phyloP scores from a whole-genome alignment of 345 rosid genomes.

The Jatropha curcas region DNA sequence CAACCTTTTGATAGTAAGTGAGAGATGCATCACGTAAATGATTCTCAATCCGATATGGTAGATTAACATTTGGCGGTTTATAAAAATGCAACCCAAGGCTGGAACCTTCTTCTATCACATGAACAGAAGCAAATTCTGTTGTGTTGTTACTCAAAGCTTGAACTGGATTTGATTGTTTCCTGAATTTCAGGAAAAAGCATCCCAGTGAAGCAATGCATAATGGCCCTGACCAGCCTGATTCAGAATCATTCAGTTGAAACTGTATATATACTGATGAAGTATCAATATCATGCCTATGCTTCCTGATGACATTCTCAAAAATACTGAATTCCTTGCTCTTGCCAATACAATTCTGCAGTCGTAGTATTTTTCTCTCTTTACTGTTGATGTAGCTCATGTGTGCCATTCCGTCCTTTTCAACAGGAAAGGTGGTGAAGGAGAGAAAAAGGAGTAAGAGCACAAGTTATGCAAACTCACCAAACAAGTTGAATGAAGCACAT shows the following conservation, averaged over 20 bases:
- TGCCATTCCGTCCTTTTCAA: slow-evolving; percentile 61
- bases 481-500: not conserved
- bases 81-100: slow-evolving; percentile 71
- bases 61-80: slow-evolving; percentile 62
- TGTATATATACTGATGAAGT: slow-evolving; percentile 56
- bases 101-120: slow-evolving; percentile 83
- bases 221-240: slow-evolving; percentile 86
- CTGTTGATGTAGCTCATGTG: slow-evolving; percentile 50
- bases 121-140: slow-evolving; percentile 69
- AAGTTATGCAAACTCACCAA: slow-evolving; percentile 16
- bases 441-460: slow-evolving; percentile 15
- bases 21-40: slow-evolving; percentile 57
- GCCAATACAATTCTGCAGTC: slow-evolving; percentile 52
- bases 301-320: slow-evolving; percentile 80
- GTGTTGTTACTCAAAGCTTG: slow-evolving; percentile 26
- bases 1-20: slow-evolving; percentile 89
- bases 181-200: slow-evolving; percentile 77
- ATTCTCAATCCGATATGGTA: slow-evolving; percentile 92
- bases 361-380: slow-evolving; percentile 51
- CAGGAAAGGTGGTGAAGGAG: not conserved
- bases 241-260: slow-evolving; percentile 59
- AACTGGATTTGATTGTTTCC: slow-evolving; percentile 55
- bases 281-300: slow-evolving; percentile 62
- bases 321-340: slow-evolving; percentile 58
- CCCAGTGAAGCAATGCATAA: slow-evolving; percentile 86